Evolutionary conservation across 2,329 filamentous ascomycete species (phyloP).

Genomic region (Epichloe glyceriae): DNA sequence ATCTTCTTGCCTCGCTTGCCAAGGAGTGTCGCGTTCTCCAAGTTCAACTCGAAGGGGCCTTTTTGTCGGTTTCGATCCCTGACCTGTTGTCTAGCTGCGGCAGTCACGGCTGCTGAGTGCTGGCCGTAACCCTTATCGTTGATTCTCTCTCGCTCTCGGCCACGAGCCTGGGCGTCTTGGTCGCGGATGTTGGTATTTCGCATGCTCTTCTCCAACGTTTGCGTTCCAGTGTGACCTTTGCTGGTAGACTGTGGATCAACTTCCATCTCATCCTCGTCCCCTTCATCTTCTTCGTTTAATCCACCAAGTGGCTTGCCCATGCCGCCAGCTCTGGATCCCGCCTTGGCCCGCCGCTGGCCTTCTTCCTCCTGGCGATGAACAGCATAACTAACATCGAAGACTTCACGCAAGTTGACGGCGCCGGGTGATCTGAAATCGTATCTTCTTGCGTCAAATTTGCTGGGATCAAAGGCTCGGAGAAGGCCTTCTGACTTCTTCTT

Average conservation of each 20-base stretch:
- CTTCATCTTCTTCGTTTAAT: slow-evolving; percentile 54
- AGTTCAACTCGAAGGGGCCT: slow-evolving; percentile 79
- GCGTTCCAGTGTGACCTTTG: slow-evolving; percentile 37
- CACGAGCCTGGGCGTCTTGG: slow-evolving; percentile 20
- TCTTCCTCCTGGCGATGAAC: slow-evolving; percentile 96
- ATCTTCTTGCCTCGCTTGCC: slow-evolving; percentile 53
- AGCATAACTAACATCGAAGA: slow-evolving; percentile 96
- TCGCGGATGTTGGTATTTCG: slow-evolving; percentile 64
- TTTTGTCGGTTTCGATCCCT: slow-evolving; percentile 52
- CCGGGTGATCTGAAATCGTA: slow-evolving; percentile 93
- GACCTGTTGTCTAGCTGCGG: slow-evolving; percentile 72
- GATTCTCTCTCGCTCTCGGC: slow-evolving; percentile 20
- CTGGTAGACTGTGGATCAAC: slow-evolving; percentile 45
- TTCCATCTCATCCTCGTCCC: slow-evolving; percentile 46
- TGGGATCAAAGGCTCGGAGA: slow-evolving; percentile 43
- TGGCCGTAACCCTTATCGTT: slow-evolving; percentile 67
- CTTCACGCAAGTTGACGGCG: slow-evolving; percentile 87
- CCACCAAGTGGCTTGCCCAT: slow-evolving; percentile 43
- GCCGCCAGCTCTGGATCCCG: slow-evolving; percentile 58
- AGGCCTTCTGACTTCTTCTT: slow-evolving; percentile 34
- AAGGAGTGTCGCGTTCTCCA: slow-evolving; percentile 82
- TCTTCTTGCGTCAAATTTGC: slow-evolving; percentile 46
- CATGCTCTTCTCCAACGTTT: slow-evolving; percentile 75
- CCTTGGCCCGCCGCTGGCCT: slow-evolving; percentile 77
- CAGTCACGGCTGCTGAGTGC: slow-evolving; percentile 72